Percentiles rank a stretch among this genome's conserved stretches.
Evolutionary conservation across 1,284 basidiomycete genomes (phyloP).

Genomic region (Malassezia furfur): DNA sequence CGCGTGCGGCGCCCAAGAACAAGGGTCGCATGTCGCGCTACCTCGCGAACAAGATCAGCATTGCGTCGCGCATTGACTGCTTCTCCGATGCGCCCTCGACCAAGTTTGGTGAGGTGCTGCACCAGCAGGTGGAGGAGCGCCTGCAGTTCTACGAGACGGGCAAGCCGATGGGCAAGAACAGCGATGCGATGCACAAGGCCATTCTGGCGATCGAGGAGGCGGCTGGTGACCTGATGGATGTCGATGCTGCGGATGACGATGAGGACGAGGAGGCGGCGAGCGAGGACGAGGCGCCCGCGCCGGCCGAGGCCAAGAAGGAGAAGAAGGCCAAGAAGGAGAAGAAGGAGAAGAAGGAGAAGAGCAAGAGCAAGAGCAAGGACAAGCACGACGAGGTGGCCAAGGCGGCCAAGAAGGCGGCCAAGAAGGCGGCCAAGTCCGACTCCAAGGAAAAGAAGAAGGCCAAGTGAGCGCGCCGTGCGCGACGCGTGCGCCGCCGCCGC

Average conservation of each 20-base stretch:
- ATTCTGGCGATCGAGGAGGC: slow-evolving; percentile 67
- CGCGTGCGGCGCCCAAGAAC: slow-evolving; percentile 84
- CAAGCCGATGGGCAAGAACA: slow-evolving; percentile 43
- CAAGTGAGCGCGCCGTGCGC: not conserved
- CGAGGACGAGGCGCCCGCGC: slow-evolving; percentile 51
- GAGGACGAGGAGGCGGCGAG: slow-evolving; percentile 53
- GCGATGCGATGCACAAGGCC: slow-evolving; percentile 65
- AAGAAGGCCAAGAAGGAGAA: slow-evolving; percentile 56
- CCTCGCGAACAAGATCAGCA: slow-evolving; percentile 96
- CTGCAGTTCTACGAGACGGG: slow-evolving; percentile 75
- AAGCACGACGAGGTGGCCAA: slow-evolving; percentile 30
- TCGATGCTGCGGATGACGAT: slow-evolving; percentile 55
- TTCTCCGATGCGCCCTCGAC: slow-evolving; percentile 74
- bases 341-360: slow-evolving; percentile 54
- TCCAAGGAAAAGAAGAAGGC: slow-evolving; percentile 29
- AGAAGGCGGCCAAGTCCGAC: slow-evolving; percentile 33
- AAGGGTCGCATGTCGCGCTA: slow-evolving; percentile 73
- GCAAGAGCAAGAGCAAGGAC: slow-evolving; percentile 27
- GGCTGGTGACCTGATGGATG: slow-evolving; percentile 61
- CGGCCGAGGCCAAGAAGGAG: slow-evolving; percentile 17
- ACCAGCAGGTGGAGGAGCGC: slow-evolving; percentile 89
- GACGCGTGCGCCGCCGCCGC: too few species aligned
- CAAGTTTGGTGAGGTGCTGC: slow-evolving; percentile 89
- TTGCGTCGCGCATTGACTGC: slow-evolving; percentile 95
- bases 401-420: slow-evolving; percentile 35